Evolutionary conservation across 2,329 filamentous ascomycete genomes (phyloP), one percentile per base, ranked within the genome.

Genomic region (Pyricularia pennisetigena): DNA sequence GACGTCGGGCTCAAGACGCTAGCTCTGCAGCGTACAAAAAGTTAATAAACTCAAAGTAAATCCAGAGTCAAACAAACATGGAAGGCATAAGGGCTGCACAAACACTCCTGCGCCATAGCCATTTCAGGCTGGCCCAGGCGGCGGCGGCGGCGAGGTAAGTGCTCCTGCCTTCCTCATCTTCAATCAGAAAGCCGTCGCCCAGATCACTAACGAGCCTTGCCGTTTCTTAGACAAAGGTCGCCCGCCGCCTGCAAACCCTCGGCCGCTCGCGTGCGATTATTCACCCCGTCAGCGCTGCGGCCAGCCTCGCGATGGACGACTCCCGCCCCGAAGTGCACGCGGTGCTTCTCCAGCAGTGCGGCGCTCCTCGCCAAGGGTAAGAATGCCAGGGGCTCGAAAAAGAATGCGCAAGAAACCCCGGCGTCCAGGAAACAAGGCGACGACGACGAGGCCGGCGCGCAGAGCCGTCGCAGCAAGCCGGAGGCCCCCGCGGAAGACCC

Each of bases 381-480:
- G 16, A 20, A 10, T 8, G 69, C 69, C 81, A 67, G 67, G 23
- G 63, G 64, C 23, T 65, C 68, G 35, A 70, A 70, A 57, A 64
- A 28, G 20, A 68, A 64, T 14, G 54, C 30, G 4, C 30, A 29
- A 49, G n/a, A 23, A 12, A 1, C 54, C 1, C 16, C 65, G 20
- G 8, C 65, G 1, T 16, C 62, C 23, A 35, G 10, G n/a, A 9
- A 20, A 16, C 23, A 12, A 4, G 41, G 10, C 1, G 59, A 35
- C 12, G 59, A 35, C n/a, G 70, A 67, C 12, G 68, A 65, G 6
- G 69, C 67, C 24, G 69, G 59, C 20, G 68, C 23, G 14, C 64
- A 65, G 61, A 41, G 29, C 23, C 64, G n/a, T 54, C 69, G 68
- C 59, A 64, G 68, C 59, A 66, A 67, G 23, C 62, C 70, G 3